Evolutionary conservation across 2,329 filamentous ascomycete species (phyloP), one percentile per base, ranked within the genome.

Genomic region (Periconia sp.): DNA sequence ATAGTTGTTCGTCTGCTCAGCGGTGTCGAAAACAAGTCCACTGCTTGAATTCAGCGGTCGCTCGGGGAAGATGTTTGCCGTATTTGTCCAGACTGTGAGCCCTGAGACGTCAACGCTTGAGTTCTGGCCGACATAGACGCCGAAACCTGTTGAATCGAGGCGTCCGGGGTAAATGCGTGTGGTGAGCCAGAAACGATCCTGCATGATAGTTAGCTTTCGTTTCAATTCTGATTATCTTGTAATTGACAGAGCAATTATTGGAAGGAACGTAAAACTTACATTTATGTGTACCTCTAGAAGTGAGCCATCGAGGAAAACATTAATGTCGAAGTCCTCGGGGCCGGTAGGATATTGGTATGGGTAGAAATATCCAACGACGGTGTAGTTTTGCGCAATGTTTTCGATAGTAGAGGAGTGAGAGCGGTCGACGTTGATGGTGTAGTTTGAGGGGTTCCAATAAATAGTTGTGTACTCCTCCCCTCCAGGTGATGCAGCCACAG

Each of bases 231-330:
- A n/a, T 20, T 19, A 27, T 31, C n/a, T 20, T 17, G 15, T 6
- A 10, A 45, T 17, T 31, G 15, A 46, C 13, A n/a, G n/a, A n/a
- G n/a, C n/a, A 41, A 17, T 15, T 11, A 35, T 27, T 27, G 23
- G 23, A 27, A 27, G 23, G 23, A 27, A 27, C 5, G 23, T 27
- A 6, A 7, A 17, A 60, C 63, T 65, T 57, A 68, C 66, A 54
- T 80, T 80, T 41, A 79, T 63, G 56, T 77, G 79, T 23, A 81
- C 61, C 62, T 81, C 79, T 0, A 79, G 63, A 20, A 80, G 63
- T 1, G 75, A 78, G 20, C 78, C 78, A 53, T 81, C 79, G 41
- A 81, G 59, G 62, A 77, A 80, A 53, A 81, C 66, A 51, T 79
- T 66, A 65, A 79, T 73, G 6, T 65, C 60, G 31, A 80, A 66